These are phyloP conservation scores for Fusarium papillatum DNA, from an alignment of 2,329 filamentous ascomycete genomes.

Conservation along the genomic window DNA sequence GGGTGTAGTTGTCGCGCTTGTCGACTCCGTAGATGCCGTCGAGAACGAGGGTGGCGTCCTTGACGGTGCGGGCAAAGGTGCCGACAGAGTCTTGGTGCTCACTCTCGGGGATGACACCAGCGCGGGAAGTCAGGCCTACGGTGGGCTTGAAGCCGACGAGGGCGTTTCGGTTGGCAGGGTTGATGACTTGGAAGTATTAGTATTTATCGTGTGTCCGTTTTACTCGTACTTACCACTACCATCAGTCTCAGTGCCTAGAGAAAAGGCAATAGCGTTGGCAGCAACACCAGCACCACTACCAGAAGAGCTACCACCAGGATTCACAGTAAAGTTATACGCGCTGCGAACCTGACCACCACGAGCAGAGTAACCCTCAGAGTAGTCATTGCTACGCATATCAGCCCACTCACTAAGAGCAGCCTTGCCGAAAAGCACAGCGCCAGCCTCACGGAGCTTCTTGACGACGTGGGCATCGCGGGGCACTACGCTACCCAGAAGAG, in stretches of 20 bases:
- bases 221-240: slow-evolving; percentile 62
- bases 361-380: slow-evolving; percentile 76
- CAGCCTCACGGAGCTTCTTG: slow-evolving; percentile 70
- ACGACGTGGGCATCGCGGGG: slow-evolving; percentile 79
- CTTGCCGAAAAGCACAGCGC: slow-evolving; percentile 79
- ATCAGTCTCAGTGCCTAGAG: slow-evolving; percentile 82
- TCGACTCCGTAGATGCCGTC: slow-evolving; percentile 79
- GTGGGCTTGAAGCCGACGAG: slow-evolving; percentile 84
- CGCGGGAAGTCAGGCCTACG: slow-evolving; percentile 77
- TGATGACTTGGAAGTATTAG: slow-evolving; percentile 66
- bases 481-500: slow-evolving; percentile 74
- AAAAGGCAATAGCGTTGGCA: slow-evolving; percentile 73
- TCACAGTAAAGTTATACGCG: slow-evolving; percentile 77
- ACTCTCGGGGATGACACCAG: slow-evolving; percentile 74
- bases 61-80: slow-evolving; percentile 75
- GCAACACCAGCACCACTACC: slow-evolving; percentile 76
- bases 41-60: slow-evolving; percentile 76
- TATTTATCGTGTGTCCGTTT: background rate
- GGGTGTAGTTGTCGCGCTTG: slow-evolving; percentile 74
- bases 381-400: slow-evolving; percentile 76
- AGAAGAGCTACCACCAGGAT: slow-evolving; percentile 77
- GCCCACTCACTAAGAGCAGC: slow-evolving; percentile 82
- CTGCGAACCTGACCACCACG: slow-evolving; percentile 75
- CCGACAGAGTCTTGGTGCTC: slow-evolving; percentile 79
- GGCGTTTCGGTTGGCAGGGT: slow-evolving; percentile 77